Base-by-base conservation (phyloP, 2,329 filamentous ascomycete genomes). In the Pezicula radicicola region DNA sequence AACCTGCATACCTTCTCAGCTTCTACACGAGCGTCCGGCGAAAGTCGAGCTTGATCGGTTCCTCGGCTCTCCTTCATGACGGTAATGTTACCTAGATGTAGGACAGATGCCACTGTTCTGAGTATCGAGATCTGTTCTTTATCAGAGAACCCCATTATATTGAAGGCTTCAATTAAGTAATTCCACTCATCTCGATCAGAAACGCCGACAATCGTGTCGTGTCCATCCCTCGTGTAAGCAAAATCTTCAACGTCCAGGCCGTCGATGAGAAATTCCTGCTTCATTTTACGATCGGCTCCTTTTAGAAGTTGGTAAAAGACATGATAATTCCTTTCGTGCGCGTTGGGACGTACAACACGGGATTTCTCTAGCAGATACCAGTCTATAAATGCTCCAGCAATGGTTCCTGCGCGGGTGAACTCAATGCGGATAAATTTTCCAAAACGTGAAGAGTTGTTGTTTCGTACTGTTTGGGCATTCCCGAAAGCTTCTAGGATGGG, bases 331-430 rank as follows among this genome's bases (percentile, higher is more conserved):
- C 94, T 85, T 73, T 99, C 94, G 51, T 91, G 88, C 1, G 82
- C 67, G 65, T 95, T 96, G 55, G 96, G 83, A 40, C 86, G 87
- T 18, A 99, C 93, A 7, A 99, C 94, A 61, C 94, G 84, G n/a
- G 94, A 99, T 71, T 99, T 99, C 67, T 99, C 94, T 13, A 99
- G 76, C 1, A 99, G 78, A 70, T 97, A 99, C 94, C 94, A 99
- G 68, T 99, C 92, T 59, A 99, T 97, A 72, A 91, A 97, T 19
- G 94, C 94, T 35, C 95, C 95, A 4, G 89, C 89, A 59, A 99
- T 99, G 50, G 94, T 88, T 27, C 95, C 95, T 35, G 83, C 83
- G 21, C 89, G 81, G 33, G 85, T 91, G 71, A 99, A 97, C 67
- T 97, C 91, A 65, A 99, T 99, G 46, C 95, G 83, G 67, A 99